Evolutionary conservation across 2,329 filamentous ascomycete species (phyloP), one percentile per base, ranked within the genome.

Genomic region (Monascus ruber): DNA sequence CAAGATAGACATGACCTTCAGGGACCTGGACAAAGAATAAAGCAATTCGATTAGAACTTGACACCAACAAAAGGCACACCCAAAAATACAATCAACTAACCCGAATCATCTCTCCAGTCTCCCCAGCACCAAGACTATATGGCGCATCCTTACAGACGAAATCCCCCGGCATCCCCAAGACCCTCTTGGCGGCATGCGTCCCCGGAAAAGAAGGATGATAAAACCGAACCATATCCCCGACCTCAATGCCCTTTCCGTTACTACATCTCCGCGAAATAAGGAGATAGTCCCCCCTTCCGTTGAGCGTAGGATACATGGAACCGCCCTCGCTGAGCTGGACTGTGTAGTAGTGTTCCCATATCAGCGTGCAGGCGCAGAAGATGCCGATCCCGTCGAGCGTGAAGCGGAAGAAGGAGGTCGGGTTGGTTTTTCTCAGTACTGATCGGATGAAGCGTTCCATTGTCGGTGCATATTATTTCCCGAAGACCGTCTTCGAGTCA

Each of bases 251-350:
- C 24, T 81, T 75, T 4, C 89, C 89, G 26, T 76, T 70, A 5
- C 81, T 76, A 60, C 81, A 74, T n/a, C 70, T 65, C 49, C 78
- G 78, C 43, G 78, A 79, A 38, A 85, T 74, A 8, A 88, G 59
- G 35, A 89, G 70, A 60, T 70, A 79, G 54, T 89, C 82, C 40
- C 79, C 80, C 6, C 69, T 61, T 1, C 79, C 69, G 24, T 72
- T 69, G 44, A 95, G 79, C 0, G 86, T 94, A 5, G 89, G 89
- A 37, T 91, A 74, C 91, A 96, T 96, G 11, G 83, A 89, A 3
- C 86, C 78, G 2, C 89, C 89, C 25, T 70, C 69, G 10, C 79
- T 78, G 4, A 69, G 62, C 17, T 73, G 72, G 47, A 81, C 53
- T 46, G 70, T 70, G 63, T 77, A 76, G 51, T 77, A 66, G 63